phyloP scores from a whole-genome alignment of 768 basidiomycete species.

The Lactarius vividus region DNA sequence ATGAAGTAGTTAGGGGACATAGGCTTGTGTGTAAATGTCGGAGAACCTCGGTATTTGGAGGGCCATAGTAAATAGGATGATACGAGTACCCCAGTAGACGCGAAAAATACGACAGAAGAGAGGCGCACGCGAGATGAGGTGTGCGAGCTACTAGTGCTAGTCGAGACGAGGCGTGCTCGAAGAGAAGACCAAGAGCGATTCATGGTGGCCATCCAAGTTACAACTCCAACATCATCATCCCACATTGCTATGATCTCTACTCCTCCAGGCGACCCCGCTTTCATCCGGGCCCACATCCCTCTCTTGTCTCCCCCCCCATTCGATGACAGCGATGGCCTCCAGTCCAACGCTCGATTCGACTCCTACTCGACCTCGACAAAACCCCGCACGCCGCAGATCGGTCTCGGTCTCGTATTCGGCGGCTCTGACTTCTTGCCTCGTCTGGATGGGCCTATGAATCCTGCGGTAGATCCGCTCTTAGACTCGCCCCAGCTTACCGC shows the following conservation, averaged over 20 bases:
- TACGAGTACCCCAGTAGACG: slow-evolving; percentile 42
- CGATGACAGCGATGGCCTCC: slow-evolving; percentile 8
- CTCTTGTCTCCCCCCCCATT: slow-evolving; percentile 7
- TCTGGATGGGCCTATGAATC: background rate
- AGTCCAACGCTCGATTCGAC: slow-evolving; percentile 20
- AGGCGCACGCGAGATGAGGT: slow-evolving; percentile 12
- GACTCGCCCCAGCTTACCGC: slow-evolving; percentile 3
- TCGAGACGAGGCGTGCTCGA: slow-evolving; percentile 15
- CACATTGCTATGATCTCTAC: slow-evolving; percentile 11
- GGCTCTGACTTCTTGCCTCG: slow-evolving; percentile 7
- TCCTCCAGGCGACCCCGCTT: slow-evolving; percentile 4
- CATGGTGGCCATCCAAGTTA: slow-evolving; percentile 8
- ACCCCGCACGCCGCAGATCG: slow-evolving; percentile 11
- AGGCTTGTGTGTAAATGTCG: slow-evolving; percentile 35
- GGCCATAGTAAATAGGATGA: slow-evolving; percentile 54
- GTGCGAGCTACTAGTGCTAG: background rate
- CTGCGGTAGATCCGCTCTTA: background rate
- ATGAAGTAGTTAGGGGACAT: slow-evolving; percentile 46
- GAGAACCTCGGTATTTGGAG: slow-evolving; percentile 45
- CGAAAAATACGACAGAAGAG: slow-evolving; percentile 32
- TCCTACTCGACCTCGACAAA: background rate
- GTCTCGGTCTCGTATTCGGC: slow-evolving; percentile 24
- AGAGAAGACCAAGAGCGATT: slow-evolving; percentile 12
- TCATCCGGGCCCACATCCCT: background rate
- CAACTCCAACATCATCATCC: slow-evolving; percentile 14